Conservation (phyloP, 441 rosid genomes). For the Melastoma candidum region DNA sequence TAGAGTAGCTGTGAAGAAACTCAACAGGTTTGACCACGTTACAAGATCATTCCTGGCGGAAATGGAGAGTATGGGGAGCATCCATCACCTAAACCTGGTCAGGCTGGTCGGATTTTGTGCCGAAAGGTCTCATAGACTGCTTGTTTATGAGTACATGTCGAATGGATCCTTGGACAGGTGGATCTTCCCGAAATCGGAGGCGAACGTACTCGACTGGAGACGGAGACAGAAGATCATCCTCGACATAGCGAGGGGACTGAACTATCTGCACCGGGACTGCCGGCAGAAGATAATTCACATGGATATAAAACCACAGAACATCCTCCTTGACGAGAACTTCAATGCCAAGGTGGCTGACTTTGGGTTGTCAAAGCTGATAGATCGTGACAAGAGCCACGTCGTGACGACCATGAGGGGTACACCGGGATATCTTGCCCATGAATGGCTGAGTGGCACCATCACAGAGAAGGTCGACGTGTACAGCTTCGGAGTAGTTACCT, state of each 20-base stretch:
- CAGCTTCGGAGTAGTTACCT: constrained; percentile 8
- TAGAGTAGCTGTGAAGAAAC: background rate
- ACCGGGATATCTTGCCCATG: constrained; percentile 17
- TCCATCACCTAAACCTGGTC: constrained; percentile 3
- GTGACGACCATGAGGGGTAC: constrained; percentile 10
- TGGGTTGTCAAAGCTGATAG: constrained; percentile 11
- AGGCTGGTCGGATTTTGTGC: background rate
- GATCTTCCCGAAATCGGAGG: background rate
- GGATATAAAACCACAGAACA: background rate
- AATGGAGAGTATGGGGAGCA: constrained; percentile 3
- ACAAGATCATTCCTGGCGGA: constrained; percentile 7
- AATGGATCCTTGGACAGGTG: background rate
- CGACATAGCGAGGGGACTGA: constrained; percentile 9
- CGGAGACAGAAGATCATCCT: background rate
- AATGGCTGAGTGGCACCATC: constrained; percentile 3
- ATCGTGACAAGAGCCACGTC: constrained; percentile 4
- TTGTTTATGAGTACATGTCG: constrained; percentile 6
- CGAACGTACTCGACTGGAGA: background rate
- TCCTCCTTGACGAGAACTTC: background rate
- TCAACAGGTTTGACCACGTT: background rate
- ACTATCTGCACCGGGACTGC: constrained; percentile 11
- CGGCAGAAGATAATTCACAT: constrained; percentile 8
- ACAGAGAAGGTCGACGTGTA: constrained; percentile 16
- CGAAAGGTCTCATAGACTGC: constrained; percentile 6
- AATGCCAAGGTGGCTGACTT: constrained; percentile 8